These are phyloP conservation scores for Backusella psychrophila DNA, from an alignment of 192 early-diverging fungal genomes.

Conservation along the genomic window DNA sequence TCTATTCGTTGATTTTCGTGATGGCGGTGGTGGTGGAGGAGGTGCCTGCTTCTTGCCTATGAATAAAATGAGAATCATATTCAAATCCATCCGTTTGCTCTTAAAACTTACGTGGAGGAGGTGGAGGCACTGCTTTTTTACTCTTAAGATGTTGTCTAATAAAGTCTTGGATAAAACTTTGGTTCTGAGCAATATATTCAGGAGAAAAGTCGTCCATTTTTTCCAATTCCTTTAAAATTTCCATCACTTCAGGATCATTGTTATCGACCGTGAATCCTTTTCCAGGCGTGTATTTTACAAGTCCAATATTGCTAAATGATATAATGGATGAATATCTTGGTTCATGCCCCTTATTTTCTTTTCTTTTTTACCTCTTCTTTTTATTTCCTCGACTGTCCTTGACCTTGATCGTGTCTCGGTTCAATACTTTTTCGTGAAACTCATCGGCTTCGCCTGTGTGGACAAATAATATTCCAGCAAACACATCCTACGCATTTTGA, in stretches of 20 bases:
- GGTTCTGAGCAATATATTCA: slow-evolving; percentile 63
- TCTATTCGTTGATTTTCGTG: slow-evolving; percentile 19
- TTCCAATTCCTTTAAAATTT: slow-evolving; percentile 56
- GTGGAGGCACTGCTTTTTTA: not conserved
- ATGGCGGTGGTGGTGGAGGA: slow-evolving; percentile 24
- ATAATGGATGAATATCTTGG: not conserved
- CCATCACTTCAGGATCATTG: slow-evolving; percentile 68
- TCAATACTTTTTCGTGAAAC: slow-evolving; percentile 54
- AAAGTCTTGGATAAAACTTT: slow-evolving; percentile 66
- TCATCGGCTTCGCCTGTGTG: slow-evolving; percentile 64
- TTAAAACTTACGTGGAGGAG: not conserved
- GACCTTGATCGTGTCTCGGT: not conserved
- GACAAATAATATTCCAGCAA: slow-evolving; percentile 70
- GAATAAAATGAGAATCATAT: not conserved
- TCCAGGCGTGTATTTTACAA: slow-evolving; percentile 54
- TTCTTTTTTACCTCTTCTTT: not conserved
- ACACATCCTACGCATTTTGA: slow-evolving; percentile 38
- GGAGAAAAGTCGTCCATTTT: slow-evolving; percentile 54
- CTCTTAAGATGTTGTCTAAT: slow-evolving; percentile 50
- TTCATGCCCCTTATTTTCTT: no score
- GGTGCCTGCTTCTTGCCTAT: slow-evolving; percentile 34
- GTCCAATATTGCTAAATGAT: slow-evolving; percentile 45
- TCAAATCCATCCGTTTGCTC: not conserved
- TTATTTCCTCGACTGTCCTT: slow-evolving; percentile 10
- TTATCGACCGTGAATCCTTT: slow-evolving; percentile 64